Evolutionary conservation across 352 stramenopile species (phyloP), one percentile per base, ranked within the genome.

Genomic region (Thalassiosira sp.): DNA sequence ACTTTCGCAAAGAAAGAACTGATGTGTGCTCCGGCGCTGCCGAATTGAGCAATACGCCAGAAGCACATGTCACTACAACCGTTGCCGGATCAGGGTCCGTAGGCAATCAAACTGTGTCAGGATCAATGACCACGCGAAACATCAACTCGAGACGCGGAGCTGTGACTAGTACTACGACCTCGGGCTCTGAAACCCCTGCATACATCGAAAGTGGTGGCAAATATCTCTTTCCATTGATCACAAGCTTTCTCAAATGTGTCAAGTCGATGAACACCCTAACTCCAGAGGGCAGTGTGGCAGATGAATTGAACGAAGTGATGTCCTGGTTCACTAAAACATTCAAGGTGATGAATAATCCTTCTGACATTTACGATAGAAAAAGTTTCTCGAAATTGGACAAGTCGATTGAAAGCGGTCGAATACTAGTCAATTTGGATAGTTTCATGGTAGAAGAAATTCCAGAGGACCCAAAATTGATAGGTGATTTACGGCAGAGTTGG

Each of bases 321-420:
- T 76, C 67, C 15, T 91, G 86, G 86, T 83, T 80, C 58, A 61
- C 65, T 8, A 72, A 79, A 65, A 83, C 83, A 24, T 76, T 84
- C 10, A 88, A 86, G 49, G 80, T 88, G 60, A 63, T 90, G 8
- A 80, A 72, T 61, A 72, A 33, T 24, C 73, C 77, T 45, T 57
- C 58, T 33, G 83, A 91, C 48, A 62, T 89, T 18, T 90, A 83
- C 43, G 83, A 91, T 51, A 78, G 75, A 45, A 72, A 76, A 18
- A 88, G 79, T 48, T 86, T 86, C 62, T 81, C 81, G 10, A 77
- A 79, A 13, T 83, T 91, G 40, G 82, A 90, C 68, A 78, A 81
- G 57, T 80, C 85, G 28, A 67, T 90, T 52, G 53, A 79, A 54
- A 79, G 74, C 45, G 86, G 86, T 33, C 63, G 82, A 54, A 71